Percentiles rank a stretch among this genome's conserved stretches.
phyloP scores from a whole-genome alignment of 371 early-diverging fungal species.

The Mucor saturninus region DNA sequence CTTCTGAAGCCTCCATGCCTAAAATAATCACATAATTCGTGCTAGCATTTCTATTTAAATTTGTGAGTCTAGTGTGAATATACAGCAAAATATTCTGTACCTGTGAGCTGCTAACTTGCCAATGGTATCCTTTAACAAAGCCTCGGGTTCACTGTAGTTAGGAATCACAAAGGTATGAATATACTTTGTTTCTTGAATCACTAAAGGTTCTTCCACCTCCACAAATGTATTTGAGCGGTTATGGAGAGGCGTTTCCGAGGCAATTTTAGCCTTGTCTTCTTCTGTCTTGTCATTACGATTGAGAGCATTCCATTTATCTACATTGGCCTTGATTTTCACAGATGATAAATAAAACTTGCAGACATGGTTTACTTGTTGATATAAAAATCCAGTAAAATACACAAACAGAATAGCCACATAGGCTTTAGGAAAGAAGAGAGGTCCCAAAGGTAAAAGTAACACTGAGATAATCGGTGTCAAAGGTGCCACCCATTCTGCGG shows the following conservation, averaged over 20 bases:
- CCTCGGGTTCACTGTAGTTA: constrained; percentile 65
- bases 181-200: constrained; percentile 11
- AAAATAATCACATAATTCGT: constrained; percentile 61
- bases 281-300: constrained; percentile 19
- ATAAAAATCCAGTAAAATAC: constrained; percentile 49
- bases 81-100: constrained; percentile 24
- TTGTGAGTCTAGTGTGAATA: constrained; percentile 2
- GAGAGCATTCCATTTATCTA: constrained; percentile 36
- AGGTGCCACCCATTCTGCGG: constrained; percentile 58
- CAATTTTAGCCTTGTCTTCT: constrained; percentile 19
- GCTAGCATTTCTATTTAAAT: constrained; percentile 37
- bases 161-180: constrained; percentile 65
- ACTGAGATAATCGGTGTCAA: constrained; percentile 46
- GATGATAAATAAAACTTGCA: constrained; percentile 51
- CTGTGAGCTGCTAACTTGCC: constrained; percentile 44
- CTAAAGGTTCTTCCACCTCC: constrained; percentile 15
- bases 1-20: constrained; percentile 82
- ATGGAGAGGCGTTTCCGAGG: constrained; percentile 1
- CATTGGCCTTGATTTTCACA: constrained; percentile 35
- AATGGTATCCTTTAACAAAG: constrained; percentile 49
- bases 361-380: constrained; percentile 52
- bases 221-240: constrained; percentile 9
- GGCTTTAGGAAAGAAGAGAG: constrained; percentile 46
- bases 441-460: constrained; percentile 46
- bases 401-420: constrained; percentile 46